A percentile compares a stretch with the other conserved stretches of the same genome.
These are phyloP conservation scores for Tricholoma matsutake DNA, from an alignment of 768 basidiomycete species.

Conservation along the genomic window DNA sequence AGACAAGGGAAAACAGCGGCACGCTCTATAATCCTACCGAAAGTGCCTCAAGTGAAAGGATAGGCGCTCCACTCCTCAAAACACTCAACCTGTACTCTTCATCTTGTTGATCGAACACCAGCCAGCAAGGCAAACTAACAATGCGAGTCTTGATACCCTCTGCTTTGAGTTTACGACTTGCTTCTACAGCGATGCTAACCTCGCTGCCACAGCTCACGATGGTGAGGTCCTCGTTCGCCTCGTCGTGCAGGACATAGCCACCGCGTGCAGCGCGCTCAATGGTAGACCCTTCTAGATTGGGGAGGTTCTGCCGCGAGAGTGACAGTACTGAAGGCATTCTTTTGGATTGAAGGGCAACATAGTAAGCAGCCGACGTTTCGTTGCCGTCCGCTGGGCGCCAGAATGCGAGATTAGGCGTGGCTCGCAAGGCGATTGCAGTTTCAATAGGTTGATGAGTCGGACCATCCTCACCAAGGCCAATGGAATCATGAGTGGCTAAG, in stretches of 20 bases:
- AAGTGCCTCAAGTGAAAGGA: constrained; percentile 85
- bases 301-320: constrained; percentile 87
- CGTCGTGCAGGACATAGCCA: constrained; percentile 88
- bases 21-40: constrained; percentile 30
- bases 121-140: constrained; percentile 88
- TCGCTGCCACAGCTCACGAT: constrained; percentile 90
- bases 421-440: constrained; percentile 82
- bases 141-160: constrained; percentile 80
- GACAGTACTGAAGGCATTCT: constrained; percentile 82
- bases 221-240: constrained; percentile 76
- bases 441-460: constrained; percentile 97
- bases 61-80: constrained; percentile 84
- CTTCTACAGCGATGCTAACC: constrained; percentile 84
- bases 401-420: constrained; percentile 89
- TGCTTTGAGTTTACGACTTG: constrained; percentile 72
- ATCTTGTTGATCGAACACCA: constrained; percentile 81
- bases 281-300: constrained; percentile 84
- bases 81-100: constrained; percentile 80
- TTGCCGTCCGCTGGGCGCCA: constrained; percentile 95
- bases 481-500: constrained; percentile 89
- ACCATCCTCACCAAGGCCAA: constrained; percentile 90
- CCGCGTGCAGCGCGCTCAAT: constrained; percentile 82
- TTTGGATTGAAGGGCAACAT: constrained; percentile 69
- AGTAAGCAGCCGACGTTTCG: constrained; percentile 93
- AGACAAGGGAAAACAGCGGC: neutral